These are phyloP conservation scores for Asterophora parasitica DNA, from an alignment of 768 basidiomycete genomes.

Conservation along the genomic window DNA sequence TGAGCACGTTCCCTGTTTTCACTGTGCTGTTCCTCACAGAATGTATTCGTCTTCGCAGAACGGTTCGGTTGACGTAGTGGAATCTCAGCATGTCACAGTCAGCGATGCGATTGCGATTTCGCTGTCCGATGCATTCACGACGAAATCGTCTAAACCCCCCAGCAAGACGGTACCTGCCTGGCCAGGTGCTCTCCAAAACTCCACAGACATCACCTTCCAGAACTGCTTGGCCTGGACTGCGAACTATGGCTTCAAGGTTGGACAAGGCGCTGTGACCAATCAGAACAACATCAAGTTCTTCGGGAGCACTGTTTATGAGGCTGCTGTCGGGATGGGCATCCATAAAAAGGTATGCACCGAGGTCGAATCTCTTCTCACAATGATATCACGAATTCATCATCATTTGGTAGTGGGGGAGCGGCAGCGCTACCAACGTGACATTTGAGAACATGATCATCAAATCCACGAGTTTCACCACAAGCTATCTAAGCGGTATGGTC, in stretches of 20 bases:
- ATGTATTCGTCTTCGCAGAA: slow-evolving; percentile 6
- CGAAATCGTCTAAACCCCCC: slow-evolving; percentile 14
- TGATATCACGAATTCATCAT: background rate
- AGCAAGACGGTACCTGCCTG: slow-evolving; percentile 1
- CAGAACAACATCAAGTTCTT: slow-evolving; percentile 14
- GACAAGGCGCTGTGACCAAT: slow-evolving; percentile 14
- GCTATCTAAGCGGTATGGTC: slow-evolving; percentile 12
- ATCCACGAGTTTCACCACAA: slow-evolving; percentile 11
- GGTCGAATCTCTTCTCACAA: background rate
- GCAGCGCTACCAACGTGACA: slow-evolving; percentile 11
- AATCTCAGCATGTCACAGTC: slow-evolving; percentile 15
- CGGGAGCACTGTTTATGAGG: slow-evolving; percentile 14
- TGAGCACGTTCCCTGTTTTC: background rate
- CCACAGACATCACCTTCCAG: slow-evolving; percentile 10
- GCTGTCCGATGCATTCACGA: slow-evolving; percentile 12
- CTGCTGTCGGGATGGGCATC: slow-evolving; percentile 16
- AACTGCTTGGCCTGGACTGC: slow-evolving; percentile 16
- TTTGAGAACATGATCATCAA: slow-evolving; percentile 17
- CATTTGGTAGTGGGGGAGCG: slow-evolving; percentile 12
- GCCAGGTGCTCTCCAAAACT: slow-evolving; percentile 9
- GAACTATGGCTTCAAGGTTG: slow-evolving; percentile 18
- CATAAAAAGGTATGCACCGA: slow-evolving; percentile 12
- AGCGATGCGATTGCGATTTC: slow-evolving; percentile 11
- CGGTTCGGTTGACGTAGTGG: slow-evolving; percentile 12
- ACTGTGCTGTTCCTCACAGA: background rate